A percentile compares a stretch with the other conserved stretches of the same genome.
phyloP scores from a whole-genome alignment of 169 alveolate species.

The Toxoplasma gondii region DNA sequence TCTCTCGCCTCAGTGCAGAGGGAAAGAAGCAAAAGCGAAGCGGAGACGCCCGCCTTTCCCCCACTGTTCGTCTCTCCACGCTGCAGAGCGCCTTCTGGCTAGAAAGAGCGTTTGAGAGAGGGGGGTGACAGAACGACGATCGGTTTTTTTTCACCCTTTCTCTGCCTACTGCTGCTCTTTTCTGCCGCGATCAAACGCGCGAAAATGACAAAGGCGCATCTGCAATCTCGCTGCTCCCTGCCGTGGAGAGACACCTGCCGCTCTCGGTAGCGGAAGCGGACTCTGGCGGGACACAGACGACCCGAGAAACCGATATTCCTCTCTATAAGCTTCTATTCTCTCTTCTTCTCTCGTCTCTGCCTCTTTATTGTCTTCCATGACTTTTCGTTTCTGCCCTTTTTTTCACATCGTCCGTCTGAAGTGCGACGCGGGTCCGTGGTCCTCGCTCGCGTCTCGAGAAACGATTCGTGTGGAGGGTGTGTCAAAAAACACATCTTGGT shows the following conservation, averaged over 20 bases:
- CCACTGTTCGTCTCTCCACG: not conserved
- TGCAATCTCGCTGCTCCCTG: not conserved
- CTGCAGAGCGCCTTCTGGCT: not conserved
- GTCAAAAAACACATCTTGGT: no score
- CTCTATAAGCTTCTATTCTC: no score
- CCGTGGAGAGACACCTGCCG: not conserved
- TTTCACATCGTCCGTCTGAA: no score
- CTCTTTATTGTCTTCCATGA: not conserved
- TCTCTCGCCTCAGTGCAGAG: not conserved
- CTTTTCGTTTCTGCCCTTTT: not conserved
- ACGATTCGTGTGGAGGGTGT: no score
- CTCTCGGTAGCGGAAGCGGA: not conserved
- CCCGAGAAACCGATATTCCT: no score
- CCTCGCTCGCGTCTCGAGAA: not conserved
- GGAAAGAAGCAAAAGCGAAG: not conserved
- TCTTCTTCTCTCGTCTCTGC: not conserved
- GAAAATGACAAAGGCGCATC: not conserved
- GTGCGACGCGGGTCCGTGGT: not conserved
- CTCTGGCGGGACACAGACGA: no score
- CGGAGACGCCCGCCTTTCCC: not conserved
- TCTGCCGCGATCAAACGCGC: not conserved
- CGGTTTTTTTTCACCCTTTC: not conserved
- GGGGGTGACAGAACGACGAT: not conserved
- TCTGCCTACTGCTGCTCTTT: not conserved
- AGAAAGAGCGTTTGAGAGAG: not conserved